Evolutionary conservation across 2,329 filamentous ascomycete species (phyloP), one percentile per base, ranked within the genome.

Genomic region (Claviceps sp.): DNA sequence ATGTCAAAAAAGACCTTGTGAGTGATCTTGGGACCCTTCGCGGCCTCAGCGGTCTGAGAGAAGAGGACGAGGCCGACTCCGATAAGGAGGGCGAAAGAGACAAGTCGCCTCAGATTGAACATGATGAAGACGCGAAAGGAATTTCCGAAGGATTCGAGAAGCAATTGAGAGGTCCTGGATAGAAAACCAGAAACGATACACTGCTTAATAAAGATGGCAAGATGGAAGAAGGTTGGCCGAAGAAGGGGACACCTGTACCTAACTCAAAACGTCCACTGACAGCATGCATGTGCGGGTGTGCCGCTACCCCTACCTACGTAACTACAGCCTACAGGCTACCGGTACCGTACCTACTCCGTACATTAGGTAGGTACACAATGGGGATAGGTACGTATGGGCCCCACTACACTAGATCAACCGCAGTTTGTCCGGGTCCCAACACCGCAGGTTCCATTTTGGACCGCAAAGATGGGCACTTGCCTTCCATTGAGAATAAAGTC

Each of bases 1-100:
- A 94, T 83, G 70, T 93, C 87, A 69, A 94, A 91, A 77, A 81
- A 93, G 71, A 93, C 88, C 82, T 95, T 95, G 77, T 87, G 77
- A 63, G 90, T 96, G 75, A 96, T 91, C 82, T 93, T 94, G 57
- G 88, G 91, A 47, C 93, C 91, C 75, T 91, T 88, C 59, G 75
- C 75, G 51, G 86, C 86, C 61, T 86, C 81, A 55, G 79, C 82
- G 37, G 81, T 78, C 70, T 88, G 84, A 60, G 85, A 77, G 66
- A 95, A 82, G 73, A 88, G 81, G 60, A 89, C 72, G 66, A 91
- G 75, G 60, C 78, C 77, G 62, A 90, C 75, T 62, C 86, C 83
- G 62, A 94, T 68, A 64, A 95, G 79, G 65, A 95, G 77, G 66
- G 88, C 76, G 62, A 84, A 75, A 63, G 86, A 82, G 67, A 85